Base-by-base conservation (phyloP, 331 rosid species). In the Acacia concinna region DNA sequence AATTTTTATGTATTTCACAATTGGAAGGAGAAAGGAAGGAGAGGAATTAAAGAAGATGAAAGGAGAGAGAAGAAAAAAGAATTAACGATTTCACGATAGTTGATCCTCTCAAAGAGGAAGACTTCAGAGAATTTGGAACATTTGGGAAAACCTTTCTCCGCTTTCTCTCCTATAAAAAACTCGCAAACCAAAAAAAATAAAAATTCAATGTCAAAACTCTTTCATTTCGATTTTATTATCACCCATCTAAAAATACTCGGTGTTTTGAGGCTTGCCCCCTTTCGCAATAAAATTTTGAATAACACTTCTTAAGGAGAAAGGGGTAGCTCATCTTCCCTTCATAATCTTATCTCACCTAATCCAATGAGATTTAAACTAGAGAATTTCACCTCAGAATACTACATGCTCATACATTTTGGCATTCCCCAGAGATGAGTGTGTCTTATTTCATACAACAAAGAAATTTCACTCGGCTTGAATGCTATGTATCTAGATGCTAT, bases 301-400 rank as follows among this genome's bases (percentile, higher is more conserved):
- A 71, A 37, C 15, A 31, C 32, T 21, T 10, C 30, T 21, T 69
- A 34, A 57, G 49, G 20, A 27, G 44, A 64, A 67, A 37, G 64
- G 76, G 49, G 60, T 68, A n/a, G 30, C 70, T 30, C n/a, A 6
- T 52, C 70, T 74, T 74, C 51, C 21, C 68, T 44, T 21, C 21
- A 75, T 59, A 57, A 59, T 46, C 54, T 70, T 18, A 21, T 28
- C 54, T 4, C 37, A 28, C 25, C 23, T 9, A 71, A 18, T 8
- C 20, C 63, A 47, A 49, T 47, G 31, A 18, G 46, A 49, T 71
- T 18, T 47, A 57, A 41, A 69, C 52, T 2, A 25, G 74, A 14
- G 28, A 71, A 18, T 30, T 47, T 20, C 43, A 31, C 28, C 14
- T 35, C 2, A 34, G 23, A 11, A 11, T 12, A 43, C 17, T 43